Evolutionary conservation across 2,329 filamentous ascomycete genomes (phyloP).

Genomic region (Ramularia endophylla): DNA sequence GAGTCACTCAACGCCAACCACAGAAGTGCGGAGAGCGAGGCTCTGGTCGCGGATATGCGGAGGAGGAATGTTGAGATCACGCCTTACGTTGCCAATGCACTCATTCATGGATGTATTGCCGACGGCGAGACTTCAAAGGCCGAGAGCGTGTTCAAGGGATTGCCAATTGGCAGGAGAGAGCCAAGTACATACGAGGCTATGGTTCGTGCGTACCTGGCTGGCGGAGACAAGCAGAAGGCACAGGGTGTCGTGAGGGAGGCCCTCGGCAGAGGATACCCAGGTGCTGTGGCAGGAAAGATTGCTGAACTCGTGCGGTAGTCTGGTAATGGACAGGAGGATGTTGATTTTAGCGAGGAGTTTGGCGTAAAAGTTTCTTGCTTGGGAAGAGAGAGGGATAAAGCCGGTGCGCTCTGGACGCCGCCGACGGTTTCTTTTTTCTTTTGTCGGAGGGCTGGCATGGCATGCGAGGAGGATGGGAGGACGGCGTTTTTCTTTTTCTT

Average conservation of each 20-base stretch:
- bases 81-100: slow-evolving; percentile 94
- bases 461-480: background rate
- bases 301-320: slow-evolving; percentile 64
- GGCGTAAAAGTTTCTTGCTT: slow-evolving; percentile 5
- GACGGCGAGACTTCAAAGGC: slow-evolving; percentile 76
- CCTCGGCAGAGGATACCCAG: slow-evolving; percentile 81
- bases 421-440: slow-evolving; percentile 2
- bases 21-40: slow-evolving; percentile 63
- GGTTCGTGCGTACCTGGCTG: slow-evolving; percentile 85
- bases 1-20: slow-evolving; percentile 97
- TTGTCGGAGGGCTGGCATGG: background rate
- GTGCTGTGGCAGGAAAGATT: slow-evolving; percentile 89
- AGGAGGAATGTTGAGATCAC: slow-evolving; percentile 73
- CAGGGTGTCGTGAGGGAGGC: slow-evolving; percentile 82
- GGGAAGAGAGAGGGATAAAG: slow-evolving; percentile 3
- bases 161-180: slow-evolving; percentile 74
- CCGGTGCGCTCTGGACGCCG: slow-evolving; percentile 2
- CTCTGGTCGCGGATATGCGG: slow-evolving; percentile 70
- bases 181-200: slow-evolving; percentile 99
- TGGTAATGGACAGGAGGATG: slow-evolving; percentile 5
- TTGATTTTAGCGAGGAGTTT: slow-evolving; percentile 13
- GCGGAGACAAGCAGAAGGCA: slow-evolving; percentile 71
- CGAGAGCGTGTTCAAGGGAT: slow-evolving; percentile 69
- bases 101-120: slow-evolving; percentile 94
- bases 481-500: too few relatives aligned